These are phyloP conservation scores for Lipomyces chichibuensis DNA, from an alignment of 805 yeast species.

Conservation along the genomic window DNA sequence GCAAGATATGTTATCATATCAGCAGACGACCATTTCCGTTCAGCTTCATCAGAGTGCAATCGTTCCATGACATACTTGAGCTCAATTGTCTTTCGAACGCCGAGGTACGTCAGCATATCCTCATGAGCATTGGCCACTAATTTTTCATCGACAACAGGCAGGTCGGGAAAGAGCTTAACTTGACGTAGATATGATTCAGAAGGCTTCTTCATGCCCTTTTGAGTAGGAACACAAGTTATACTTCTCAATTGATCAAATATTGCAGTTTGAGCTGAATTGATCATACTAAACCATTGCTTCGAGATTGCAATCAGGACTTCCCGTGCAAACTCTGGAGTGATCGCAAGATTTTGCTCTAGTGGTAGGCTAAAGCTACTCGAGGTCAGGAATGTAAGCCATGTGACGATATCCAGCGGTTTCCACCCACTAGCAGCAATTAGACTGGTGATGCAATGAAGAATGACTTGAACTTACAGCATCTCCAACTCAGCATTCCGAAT, in stretches of 20 bases:
- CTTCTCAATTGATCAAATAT: conserved; percentile 29
- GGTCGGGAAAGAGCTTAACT: conserved; percentile 45
- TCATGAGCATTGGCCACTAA: conserved; percentile 32
- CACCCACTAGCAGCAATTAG: conserved; percentile 36
- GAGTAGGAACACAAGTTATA: conserved; percentile 46
- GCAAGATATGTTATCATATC: conserved; percentile 46
- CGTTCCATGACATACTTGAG: conserved; percentile 46
- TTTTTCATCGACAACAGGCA: conserved; percentile 42
- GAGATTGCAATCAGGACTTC: conserved; percentile 38
- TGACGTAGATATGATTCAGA: conserved; percentile 42
- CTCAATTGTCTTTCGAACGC: conserved; percentile 47
- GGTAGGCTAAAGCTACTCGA: conserved; percentile 16
- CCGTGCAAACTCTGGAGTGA: conserved; percentile 39
- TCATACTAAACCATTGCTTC: conserved; percentile 39
- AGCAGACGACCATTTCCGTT: conserved; percentile 43
- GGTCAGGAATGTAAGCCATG: conserved; percentile 38
- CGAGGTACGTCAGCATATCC: conserved; percentile 41
- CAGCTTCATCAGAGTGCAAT: conserved; percentile 38
- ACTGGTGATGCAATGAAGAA: not conserved
- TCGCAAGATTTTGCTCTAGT: conserved; percentile 31
- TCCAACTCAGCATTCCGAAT: conserved; percentile 35
- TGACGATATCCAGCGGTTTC: conserved; percentile 35
- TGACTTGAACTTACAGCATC: conserved; percentile 21
- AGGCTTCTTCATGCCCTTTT: conserved; percentile 45
- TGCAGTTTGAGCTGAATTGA: conserved; percentile 8